These are phyloP conservation scores for Xylaria sp. DNA, from an alignment of 2,329 filamentous ascomycete species.

Conservation along the genomic window DNA sequence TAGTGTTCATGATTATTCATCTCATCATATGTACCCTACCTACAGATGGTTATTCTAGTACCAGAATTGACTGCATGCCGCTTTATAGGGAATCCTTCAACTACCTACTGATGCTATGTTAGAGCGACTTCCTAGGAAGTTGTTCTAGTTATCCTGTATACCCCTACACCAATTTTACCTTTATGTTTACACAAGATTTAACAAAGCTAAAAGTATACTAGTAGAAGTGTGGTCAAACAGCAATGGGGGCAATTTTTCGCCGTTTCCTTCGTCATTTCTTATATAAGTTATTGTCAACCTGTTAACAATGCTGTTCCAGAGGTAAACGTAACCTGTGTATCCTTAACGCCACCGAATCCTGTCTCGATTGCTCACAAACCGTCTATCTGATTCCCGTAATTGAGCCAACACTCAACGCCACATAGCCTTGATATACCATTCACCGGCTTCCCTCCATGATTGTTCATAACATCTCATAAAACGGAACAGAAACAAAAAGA, in stretches of 20 bases:
- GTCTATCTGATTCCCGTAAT: neutral
- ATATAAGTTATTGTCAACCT: neutral
- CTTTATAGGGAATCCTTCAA: too few species aligned
- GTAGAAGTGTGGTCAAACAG: too few species aligned
- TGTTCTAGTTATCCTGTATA: too few species aligned
- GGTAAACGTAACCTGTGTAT: neutral
- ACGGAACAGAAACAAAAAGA: neutral
- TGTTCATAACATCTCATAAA: neutral
- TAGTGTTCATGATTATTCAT: too few species aligned
- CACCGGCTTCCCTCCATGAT: neutral
- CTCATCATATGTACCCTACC: too few species aligned
- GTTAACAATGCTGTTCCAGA: neutral
- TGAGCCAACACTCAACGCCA: conserved; percentile 8
- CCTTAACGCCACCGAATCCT: neutral
- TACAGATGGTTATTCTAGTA: too few species aligned
- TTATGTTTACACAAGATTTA: too few species aligned
- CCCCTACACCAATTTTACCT: too few species aligned
- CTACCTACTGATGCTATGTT: too few species aligned
- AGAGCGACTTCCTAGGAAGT: too few species aligned
- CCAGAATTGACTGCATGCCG: too few species aligned
- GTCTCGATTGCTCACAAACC: conserved; percentile 2
- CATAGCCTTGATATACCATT: neutral
- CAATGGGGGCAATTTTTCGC: neutral
- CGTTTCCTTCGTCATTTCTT: neutral
- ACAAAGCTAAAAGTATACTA: too few species aligned